phyloP scores from a whole-genome alignment of 164 flowering plant species.

The Euptelea pleiosperma region DNA sequence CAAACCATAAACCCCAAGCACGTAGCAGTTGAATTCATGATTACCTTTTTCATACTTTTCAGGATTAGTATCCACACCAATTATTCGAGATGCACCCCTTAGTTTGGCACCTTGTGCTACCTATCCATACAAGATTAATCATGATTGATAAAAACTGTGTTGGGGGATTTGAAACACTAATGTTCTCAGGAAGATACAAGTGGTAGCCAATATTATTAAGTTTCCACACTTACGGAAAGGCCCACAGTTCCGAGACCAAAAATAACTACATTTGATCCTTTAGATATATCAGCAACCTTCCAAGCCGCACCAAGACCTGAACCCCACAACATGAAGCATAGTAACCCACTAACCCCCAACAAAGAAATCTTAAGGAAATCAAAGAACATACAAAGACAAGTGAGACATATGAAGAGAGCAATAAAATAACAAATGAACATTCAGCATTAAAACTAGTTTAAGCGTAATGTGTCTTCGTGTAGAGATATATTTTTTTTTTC shows the following conservation, averaged over 20 bases:
- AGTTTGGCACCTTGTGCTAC: constrained; percentile 90
- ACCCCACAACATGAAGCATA: background rate
- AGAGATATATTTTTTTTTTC: no score
- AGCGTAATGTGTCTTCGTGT: no score
- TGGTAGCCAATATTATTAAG: background rate
- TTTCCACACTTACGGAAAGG: constrained; percentile 71
- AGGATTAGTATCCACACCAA: constrained; percentile 81
- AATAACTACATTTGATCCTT: constrained; percentile 82
- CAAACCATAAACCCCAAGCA: background rate
- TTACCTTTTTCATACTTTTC: constrained; percentile 67
- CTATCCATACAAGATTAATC: constrained; percentile 27
- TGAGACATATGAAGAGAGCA: background rate
- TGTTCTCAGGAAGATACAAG: background rate
- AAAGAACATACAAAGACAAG: background rate
- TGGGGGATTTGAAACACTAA: background rate
- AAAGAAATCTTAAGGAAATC: background rate
- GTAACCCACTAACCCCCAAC: background rate
- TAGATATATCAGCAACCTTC: constrained; percentile 82
- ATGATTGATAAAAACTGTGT: background rate
- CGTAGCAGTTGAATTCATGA: background rate
- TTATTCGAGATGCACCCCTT: constrained; percentile 79
- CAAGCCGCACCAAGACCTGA: constrained; percentile 98
- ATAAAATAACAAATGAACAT: no score
- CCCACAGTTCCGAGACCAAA: constrained; percentile 99
- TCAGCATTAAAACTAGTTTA: no score